phyloP scores from a whole-genome alignment of 306 rosid genomes.

The Lathyrus sativus region DNA sequence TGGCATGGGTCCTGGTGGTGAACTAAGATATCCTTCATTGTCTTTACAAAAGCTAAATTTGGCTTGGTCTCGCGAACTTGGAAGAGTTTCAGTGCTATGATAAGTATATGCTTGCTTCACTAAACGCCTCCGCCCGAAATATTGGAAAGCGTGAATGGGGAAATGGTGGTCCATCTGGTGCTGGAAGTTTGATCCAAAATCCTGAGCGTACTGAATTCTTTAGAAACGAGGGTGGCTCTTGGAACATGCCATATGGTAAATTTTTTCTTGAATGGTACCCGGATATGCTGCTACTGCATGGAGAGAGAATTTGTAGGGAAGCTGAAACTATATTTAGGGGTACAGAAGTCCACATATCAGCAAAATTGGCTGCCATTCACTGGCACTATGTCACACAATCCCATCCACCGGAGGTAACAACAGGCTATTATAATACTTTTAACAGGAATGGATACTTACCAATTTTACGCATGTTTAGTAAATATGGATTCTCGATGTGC shows the following conservation, averaged over 20 bases:
- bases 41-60: slow-evolving; percentile 51
- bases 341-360: slow-evolving; percentile 59
- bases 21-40: slow-evolving; percentile 79
- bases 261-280: slow-evolving; percentile 93
- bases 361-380: slow-evolving; percentile 73
- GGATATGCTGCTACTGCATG: slow-evolving; percentile 76
- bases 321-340: slow-evolving; percentile 81
- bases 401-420: slow-evolving; percentile 85
- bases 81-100: slow-evolving; percentile 95
- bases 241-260: slow-evolving; percentile 64
- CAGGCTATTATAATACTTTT: slow-evolving; percentile 79
- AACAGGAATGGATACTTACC: slow-evolving; percentile 76
- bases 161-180: slow-evolving; percentile 64
- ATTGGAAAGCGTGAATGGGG: slow-evolving; percentile 83
- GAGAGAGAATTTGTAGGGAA: slow-evolving; percentile 80
- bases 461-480: slow-evolving; percentile 70
- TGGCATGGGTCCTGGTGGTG: slow-evolving; percentile 97
- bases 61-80: slow-evolving; percentile 62
- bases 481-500: slow-evolving; percentile 70
- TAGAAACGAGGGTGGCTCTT: slow-evolving; percentile 57
- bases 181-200: slow-evolving; percentile 52
- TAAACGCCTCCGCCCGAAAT: slow-evolving; percentile 70
- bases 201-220: slow-evolving; percentile 54
- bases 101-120: slow-evolving; percentile 87
- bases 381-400: slow-evolving; percentile 69